Evolutionary conservation across 164 flowering plant species (phyloP).

Genomic region (Houttuynia cordata): DNA sequence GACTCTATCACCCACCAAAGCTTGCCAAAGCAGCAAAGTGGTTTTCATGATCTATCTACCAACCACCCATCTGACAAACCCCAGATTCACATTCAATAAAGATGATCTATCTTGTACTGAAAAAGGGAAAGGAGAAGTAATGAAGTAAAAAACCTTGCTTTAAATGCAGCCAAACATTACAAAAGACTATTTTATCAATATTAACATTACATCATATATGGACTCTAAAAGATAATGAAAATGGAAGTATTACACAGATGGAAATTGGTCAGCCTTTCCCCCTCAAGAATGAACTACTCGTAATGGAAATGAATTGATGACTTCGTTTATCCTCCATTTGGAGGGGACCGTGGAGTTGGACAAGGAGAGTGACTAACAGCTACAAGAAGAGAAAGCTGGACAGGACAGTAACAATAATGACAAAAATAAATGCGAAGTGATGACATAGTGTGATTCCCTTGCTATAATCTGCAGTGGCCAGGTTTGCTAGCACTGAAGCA

Average conservation of each 20-base stretch:
- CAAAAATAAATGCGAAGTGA: conserved; percentile 9
- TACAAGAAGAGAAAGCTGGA: conserved; percentile 10
- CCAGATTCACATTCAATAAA: conserved; percentile 13
- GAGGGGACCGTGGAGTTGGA: background rate
- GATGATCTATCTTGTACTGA: background rate
- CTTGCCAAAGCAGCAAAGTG: conserved; percentile 21
- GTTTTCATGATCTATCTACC: conserved; percentile 2
- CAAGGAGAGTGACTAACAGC: background rate
- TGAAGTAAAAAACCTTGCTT: too few species aligned
- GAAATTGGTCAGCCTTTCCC: background rate
- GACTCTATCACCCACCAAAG: conserved; percentile 4
- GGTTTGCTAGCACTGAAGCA: conserved; percentile 27
- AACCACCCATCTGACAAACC: conserved; percentile 6
- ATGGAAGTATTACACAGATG: conserved; percentile 3
- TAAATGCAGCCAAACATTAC: background rate
- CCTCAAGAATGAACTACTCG: background rate
- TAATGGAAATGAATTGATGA: background rate
- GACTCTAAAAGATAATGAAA: background rate
- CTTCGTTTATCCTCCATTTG: background rate
- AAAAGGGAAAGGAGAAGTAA: too few species aligned
- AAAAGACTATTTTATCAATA: background rate
- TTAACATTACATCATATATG: background rate
- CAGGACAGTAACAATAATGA: conserved; percentile 11
- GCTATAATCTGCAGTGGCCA: conserved; percentile 23
- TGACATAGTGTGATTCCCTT: conserved; percentile 7